Conservation (phyloP, 2,329 filamentous ascomycete genomes). For the Tolypocladium nubicola region DNA sequence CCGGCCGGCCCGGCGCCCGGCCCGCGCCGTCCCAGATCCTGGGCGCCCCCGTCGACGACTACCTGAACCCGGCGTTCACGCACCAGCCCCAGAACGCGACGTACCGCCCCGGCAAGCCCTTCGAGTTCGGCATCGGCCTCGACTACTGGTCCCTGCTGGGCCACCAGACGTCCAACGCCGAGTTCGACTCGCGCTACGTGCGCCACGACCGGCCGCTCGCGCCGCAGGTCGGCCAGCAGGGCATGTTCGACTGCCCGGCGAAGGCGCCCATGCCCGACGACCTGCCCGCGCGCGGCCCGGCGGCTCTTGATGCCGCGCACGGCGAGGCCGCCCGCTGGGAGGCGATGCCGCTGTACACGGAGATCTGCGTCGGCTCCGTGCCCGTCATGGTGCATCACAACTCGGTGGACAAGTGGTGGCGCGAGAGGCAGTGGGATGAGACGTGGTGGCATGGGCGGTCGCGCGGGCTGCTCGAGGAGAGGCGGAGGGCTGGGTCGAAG, state of each 20-base stretch:
- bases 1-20: conserved; percentile 9
- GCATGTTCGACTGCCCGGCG: conserved; percentile 11
- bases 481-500: conserved; percentile 4
- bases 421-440: conserved; percentile 13
- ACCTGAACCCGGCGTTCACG: conserved; percentile 12
- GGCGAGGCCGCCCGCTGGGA: conserved; percentile 11
- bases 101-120: conserved; percentile 9
- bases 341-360: conserved; percentile 14
- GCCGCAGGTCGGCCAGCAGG: conserved; percentile 10
- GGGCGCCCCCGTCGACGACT: conserved; percentile 8
- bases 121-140: conserved; percentile 15
- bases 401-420: conserved; percentile 9
- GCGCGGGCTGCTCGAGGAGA: conserved; percentile 9
- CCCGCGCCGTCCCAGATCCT: conserved; percentile 9
- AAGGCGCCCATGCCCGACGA: conserved; percentile 8
- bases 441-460: conserved; percentile 14
- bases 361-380: conserved; percentile 15
- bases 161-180: conserved; percentile 13
- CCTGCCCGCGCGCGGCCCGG: conserved; percentile 2
- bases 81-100: conserved; percentile 11
- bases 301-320: conserved; percentile 1
- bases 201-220: conserved; percentile 9
- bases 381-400: conserved; percentile 20
- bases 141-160: conserved; percentile 17
- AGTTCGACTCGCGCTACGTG: conserved; percentile 13